These are phyloP conservation scores for Citrullus amarus DNA, from an alignment of 306 rosid genomes.

Conservation along the genomic window DNA sequence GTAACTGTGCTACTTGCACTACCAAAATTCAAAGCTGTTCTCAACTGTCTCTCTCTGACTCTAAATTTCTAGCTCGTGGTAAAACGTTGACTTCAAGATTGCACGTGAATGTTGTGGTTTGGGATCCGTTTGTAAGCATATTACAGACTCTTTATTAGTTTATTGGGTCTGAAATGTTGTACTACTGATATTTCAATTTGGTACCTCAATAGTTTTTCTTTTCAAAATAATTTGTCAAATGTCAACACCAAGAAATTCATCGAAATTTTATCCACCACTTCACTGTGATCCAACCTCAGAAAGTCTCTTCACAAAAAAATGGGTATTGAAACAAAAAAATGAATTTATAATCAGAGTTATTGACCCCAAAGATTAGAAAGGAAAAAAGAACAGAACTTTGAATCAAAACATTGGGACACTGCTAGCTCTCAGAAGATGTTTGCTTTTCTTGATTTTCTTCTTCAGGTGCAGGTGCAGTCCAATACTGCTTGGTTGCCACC, in stretches of 20 bases:
- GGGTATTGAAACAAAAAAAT: conserved; percentile 1
- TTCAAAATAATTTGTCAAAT: neutral
- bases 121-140: neutral
- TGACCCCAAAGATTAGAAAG: neutral
- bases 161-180: neutral
- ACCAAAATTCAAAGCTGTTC: neutral
- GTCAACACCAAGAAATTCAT: neutral
- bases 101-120: neutral
- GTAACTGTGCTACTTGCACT: neutral
- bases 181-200: neutral
- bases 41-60: neutral
- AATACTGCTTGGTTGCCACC: conserved; percentile 54
- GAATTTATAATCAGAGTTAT: neutral
- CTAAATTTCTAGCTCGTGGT: neutral
- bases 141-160: neutral
- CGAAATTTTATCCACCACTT: too few species aligned
- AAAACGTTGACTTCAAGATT: neutral
- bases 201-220: neutral
- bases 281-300: neutral
- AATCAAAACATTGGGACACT: neutral
- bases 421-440: conserved; percentile 12
- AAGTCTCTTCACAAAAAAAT: neutral
- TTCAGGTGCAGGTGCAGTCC: conserved; percentile 48
- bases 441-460: conserved; percentile 9
- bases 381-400: neutral